phyloP scores from a whole-genome alignment of 768 basidiomycete species.

The Kwoniella bestiolae region DNA sequence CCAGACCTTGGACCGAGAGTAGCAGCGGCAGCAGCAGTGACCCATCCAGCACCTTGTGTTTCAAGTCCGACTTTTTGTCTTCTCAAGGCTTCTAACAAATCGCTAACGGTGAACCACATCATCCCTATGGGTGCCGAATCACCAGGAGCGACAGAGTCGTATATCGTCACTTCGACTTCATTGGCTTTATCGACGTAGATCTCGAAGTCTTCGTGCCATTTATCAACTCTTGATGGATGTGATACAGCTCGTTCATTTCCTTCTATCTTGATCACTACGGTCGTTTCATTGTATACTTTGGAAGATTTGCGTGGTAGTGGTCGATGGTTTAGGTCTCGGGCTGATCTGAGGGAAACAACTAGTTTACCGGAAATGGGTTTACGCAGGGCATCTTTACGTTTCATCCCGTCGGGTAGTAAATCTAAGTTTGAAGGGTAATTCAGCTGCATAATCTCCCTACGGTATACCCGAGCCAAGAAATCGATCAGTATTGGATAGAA shows the following conservation, averaged over 20 bases:
- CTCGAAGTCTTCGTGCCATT: constrained; percentile 98
- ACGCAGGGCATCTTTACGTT: constrained; percentile 91
- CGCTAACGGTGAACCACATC: constrained; percentile 90
- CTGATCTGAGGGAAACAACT: constrained; percentile 82
- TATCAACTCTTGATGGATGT: constrained; percentile 89
- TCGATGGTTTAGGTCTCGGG: constrained; percentile 93
- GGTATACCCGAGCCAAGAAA: constrained; percentile 9
- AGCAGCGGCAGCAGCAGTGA: constrained; percentile 69
- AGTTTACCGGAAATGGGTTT: constrained; percentile 94
- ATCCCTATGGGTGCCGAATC: constrained; percentile 91
- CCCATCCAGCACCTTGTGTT: constrained; percentile 75
- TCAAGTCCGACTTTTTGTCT: constrained; percentile 90
- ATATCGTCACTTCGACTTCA: constrained; percentile 94
- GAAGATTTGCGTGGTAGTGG: constrained; percentile 79
- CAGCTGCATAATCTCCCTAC: background rate
- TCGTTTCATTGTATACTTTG: constrained; percentile 79
- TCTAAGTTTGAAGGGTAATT: constrained; percentile 56
- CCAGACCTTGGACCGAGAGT: constrained; percentile 59
- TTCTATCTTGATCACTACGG: constrained; percentile 93
- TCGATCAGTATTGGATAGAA: too few species aligned
- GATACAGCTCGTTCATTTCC: constrained; percentile 90
- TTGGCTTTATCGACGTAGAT: constrained; percentile 97
- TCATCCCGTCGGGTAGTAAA: constrained; percentile 69
- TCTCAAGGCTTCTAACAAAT: constrained; percentile 89
- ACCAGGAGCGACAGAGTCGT: constrained; percentile 78